Evolutionary conservation across 495 filamentous ascomycete species (phyloP).

Genomic region (Opeltia flavorubescens): DNA sequence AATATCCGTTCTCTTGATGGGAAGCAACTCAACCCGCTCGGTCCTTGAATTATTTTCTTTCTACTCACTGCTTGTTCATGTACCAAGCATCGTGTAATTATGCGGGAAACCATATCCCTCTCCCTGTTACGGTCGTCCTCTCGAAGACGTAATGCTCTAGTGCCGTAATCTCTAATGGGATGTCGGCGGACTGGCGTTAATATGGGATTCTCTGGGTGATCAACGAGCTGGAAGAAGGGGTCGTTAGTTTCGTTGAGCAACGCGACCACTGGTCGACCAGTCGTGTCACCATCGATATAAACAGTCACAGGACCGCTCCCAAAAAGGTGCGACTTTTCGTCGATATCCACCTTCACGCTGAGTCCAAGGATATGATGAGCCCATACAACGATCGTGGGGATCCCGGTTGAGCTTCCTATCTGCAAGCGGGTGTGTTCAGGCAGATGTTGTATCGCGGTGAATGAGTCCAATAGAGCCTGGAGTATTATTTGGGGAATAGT

Average conservation of each 20-base stretch:
- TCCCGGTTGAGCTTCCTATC: not conserved
- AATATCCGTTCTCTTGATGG: not conserved
- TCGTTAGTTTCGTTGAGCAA: constrained; percentile 2
- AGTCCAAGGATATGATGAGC: constrained; percentile 1
- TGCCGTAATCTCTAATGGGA: constrained; percentile 1
- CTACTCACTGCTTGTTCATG: not conserved
- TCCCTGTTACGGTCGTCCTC: not conserved
- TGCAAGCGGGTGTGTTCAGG: not conserved
- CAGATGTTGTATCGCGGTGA: constrained; percentile 1
- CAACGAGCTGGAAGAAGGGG: not conserved
- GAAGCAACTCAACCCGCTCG: not conserved
- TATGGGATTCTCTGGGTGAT: not conserved
- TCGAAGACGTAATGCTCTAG: not conserved
- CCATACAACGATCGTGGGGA: constrained; percentile 2
- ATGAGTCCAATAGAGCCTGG: not conserved
- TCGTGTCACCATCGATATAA: not conserved
- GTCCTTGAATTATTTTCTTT: not conserved
- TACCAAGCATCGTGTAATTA: not conserved
- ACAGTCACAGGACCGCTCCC: not conserved
- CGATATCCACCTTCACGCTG: not conserved
- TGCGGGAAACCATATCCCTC: not conserved
- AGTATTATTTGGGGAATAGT: not conserved
- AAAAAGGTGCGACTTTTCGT: not conserved
- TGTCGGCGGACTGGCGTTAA: not conserved
- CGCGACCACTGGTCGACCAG: not conserved